Evolutionary conservation across 805 yeast genomes (phyloP).

Genomic region (Diddensiella santjacobensis): DNA sequence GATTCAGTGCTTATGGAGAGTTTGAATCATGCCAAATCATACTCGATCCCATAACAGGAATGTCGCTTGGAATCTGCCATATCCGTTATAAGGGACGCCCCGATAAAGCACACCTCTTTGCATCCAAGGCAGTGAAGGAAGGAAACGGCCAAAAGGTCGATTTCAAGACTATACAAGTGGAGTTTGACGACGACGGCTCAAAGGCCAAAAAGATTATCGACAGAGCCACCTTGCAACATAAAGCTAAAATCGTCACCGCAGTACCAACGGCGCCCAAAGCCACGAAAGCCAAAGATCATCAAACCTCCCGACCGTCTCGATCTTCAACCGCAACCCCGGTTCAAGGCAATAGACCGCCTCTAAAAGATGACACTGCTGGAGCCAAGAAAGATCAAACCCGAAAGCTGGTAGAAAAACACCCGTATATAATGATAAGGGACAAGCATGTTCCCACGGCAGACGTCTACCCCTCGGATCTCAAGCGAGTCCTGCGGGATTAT

Average conservation of each 20-base stretch:
- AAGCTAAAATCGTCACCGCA: conserved; percentile 8
- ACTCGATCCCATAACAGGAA: conserved; percentile 71
- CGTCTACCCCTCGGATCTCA: conserved; percentile 54
- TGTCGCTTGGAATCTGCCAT: conserved; percentile 69
- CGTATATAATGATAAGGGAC: conserved; percentile 27
- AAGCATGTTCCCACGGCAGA: conserved; percentile 30
- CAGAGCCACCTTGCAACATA: conserved; percentile 6
- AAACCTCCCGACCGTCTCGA: background rate
- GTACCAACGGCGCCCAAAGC: conserved; percentile 8
- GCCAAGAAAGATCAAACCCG: conserved; percentile 1
- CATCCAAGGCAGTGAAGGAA: conserved; percentile 42
- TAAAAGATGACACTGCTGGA: background rate
- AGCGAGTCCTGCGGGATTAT: conserved; percentile 53
- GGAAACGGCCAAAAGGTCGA: conserved; percentile 48
- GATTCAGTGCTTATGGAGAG: conserved; percentile 57
- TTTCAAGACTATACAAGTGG: conserved; percentile 42
- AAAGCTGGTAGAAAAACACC: conserved; percentile 20
- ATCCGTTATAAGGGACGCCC: conserved; percentile 53
- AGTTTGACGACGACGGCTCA: conserved; percentile 34
- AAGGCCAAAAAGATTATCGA: conserved; percentile 20
- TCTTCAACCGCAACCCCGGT: conserved; percentile 8
- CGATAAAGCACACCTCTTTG: conserved; percentile 46
- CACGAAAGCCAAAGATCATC: conserved; percentile 2
- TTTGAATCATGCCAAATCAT: conserved; percentile 55
- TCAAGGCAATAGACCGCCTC: background rate